phyloP scores from a whole-genome alignment of 2,329 filamentous ascomycete genomes.

The Pseudocercospora fuligena region DNA sequence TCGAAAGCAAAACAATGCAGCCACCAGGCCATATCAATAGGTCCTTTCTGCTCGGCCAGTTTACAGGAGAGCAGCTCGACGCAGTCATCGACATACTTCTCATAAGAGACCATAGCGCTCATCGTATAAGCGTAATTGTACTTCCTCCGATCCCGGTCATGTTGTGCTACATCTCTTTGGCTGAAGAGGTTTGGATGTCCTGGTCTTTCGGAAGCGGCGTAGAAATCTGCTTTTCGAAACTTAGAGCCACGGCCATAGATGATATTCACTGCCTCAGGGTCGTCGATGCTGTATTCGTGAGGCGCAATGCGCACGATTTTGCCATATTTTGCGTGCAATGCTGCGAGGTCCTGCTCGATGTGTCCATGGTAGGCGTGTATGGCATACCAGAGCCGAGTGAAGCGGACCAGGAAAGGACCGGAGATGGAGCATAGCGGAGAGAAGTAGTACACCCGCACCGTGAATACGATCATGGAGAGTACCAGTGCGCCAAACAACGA shows the following conservation, averaged over 20 bases:
- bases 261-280: slow-evolving; percentile 35
- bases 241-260: slow-evolving; percentile 46
- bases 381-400: slow-evolving; percentile 30
- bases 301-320: slow-evolving; percentile 36
- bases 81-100: slow-evolving; percentile 47
- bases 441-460: slow-evolving; percentile 35
- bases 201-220: slow-evolving; percentile 7
- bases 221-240: slow-evolving; percentile 34
- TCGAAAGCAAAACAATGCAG: slow-evolving; percentile 51
- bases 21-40: slow-evolving; percentile 46
- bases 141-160: slow-evolving; percentile 7
- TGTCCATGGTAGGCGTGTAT: slow-evolving; percentile 19
- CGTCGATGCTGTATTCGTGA: slow-evolving; percentile 39
- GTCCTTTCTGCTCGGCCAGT: slow-evolving; percentile 36
- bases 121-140: slow-evolving; percentile 7
- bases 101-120: slow-evolving; percentile 42
- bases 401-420: slow-evolving; percentile 28
- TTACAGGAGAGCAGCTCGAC: slow-evolving; percentile 42
- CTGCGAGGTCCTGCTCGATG: not conserved
- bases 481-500: slow-evolving; percentile 11
- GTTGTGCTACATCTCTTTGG: not conserved
- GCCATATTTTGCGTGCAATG: slow-evolving; percentile 27
- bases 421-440: slow-evolving; percentile 25
- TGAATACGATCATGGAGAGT: slow-evolving; percentile 21
- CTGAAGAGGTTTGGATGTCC: slow-evolving; percentile 4